Base-by-base conservation (phyloP, 495 filamentous ascomycete genomes). In the Penicillium atrosanguineum region DNA sequence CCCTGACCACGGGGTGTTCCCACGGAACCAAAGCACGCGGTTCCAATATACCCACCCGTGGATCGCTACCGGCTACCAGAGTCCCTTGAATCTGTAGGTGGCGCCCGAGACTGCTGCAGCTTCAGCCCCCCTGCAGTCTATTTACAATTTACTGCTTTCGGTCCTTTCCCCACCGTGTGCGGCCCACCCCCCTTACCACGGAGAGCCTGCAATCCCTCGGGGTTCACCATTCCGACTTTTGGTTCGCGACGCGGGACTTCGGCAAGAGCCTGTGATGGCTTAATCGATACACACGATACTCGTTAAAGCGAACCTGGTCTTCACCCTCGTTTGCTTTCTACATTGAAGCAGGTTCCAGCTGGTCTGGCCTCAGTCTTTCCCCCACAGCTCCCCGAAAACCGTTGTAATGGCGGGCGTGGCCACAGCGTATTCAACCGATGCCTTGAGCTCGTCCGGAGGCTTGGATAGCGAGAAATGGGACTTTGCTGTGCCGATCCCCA, bases 401-500 rank as follows among this genome's bases (percentile, higher is more conserved):
- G 56, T 58, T 69, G 74, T 70, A 58, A 78, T 78, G 74, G 73
- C 71, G 66, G 74, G 73, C 45, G 68, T 72, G 34, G 66, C 72
- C 38, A 73, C 74, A 26, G 71, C 69, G 34, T 75, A 71, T 62
- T 65, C 72, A 28, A 48, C 68, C 48, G 73, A 78, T 68, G 64
- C 69, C 58, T 61, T 73, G 69, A 55, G 64, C 49, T 65, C 74
- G 44, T 59, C 73, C 46, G 53, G 62, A 56, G 66, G 44, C 44
- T 61, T 67, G 62, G 71, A 75, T 42, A 63, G 46, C 51, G 56
- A 67, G 44, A 69, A 72, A 58, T 79, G 76, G 76, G 74, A 78
- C 11, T 75, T 69, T 47, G 63, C 76, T 11, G 76, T 79, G 39
- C 76, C 76, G n/a, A 46, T 78, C 25, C 57, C 60, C 38, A 56